Percentiles rank a stretch among this genome's conserved stretches.
phyloP scores from a whole-genome alignment of 192 early-diverging fungal genomes.

The Obelidium mucronatum region DNA sequence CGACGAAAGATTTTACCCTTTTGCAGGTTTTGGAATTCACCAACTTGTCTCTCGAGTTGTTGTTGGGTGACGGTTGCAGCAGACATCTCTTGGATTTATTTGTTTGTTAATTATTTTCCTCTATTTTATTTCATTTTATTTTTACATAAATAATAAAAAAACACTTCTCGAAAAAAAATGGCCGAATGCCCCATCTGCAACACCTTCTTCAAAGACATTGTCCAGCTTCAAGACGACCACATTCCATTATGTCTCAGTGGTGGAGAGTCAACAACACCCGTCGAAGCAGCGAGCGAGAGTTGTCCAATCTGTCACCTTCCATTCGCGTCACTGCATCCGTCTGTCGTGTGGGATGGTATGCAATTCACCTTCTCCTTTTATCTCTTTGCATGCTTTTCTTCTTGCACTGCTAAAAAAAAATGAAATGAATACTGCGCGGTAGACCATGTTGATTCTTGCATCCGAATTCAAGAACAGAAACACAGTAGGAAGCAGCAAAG shows the following conservation, averaged over 20 bases:
- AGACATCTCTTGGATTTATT: background rate
- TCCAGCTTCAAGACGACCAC: constrained; percentile 9
- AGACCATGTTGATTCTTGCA: constrained; percentile 1
- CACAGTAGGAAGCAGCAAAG: background rate
- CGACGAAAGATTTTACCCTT: constrained; percentile 8
- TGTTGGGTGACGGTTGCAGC: background rate
- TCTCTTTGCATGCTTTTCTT: too few relatives aligned
- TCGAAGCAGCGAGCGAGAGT: background rate
- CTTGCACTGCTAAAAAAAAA: too few relatives aligned
- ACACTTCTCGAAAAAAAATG: background rate
- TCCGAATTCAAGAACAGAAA: background rate
- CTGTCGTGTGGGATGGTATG: constrained; percentile 10
- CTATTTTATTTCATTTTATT: background rate
- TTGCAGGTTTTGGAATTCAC: constrained; percentile 28
- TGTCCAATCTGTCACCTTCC: constrained; percentile 13
- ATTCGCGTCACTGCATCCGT: background rate
- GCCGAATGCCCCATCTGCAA: constrained; percentile 19
- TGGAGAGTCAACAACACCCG: background rate
- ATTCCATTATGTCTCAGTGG: constrained; percentile 3
- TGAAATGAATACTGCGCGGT: background rate
- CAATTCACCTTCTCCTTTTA: too few relatives aligned
- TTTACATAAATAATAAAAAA: background rate
- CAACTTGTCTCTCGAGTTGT: constrained; percentile 21
- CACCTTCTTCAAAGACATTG: background rate
- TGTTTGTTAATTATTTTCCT: too few relatives aligned